These are phyloP conservation scores for Chytriomyces hyalinus DNA, from an alignment of 192 early-diverging fungal genomes.

Conservation along the genomic window DNA sequence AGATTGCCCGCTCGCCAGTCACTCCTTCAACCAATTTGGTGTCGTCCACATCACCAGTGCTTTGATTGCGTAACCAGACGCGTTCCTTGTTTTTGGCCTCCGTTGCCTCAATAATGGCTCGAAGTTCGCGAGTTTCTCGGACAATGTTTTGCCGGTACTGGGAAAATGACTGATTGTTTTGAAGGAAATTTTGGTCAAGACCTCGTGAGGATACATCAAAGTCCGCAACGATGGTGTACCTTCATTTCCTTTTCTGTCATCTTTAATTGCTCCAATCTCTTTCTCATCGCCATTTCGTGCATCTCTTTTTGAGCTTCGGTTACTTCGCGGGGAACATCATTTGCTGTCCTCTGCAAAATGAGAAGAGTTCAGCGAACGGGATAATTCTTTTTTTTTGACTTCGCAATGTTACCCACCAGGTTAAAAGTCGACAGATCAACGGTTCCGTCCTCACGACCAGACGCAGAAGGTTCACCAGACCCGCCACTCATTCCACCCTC, in stretches of 20 bases:
- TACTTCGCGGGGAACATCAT: slow-evolving; percentile 52
- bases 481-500: background rate
- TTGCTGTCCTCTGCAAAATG: slow-evolving; percentile 21
- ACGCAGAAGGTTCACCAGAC: background rate
- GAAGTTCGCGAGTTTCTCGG: slow-evolving; percentile 73
- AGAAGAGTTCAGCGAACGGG: background rate
- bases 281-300: slow-evolving; percentile 73
- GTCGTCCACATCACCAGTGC: slow-evolving; percentile 81
- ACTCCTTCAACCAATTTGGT: slow-evolving; percentile 76
- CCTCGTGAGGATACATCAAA: background rate
- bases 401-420: slow-evolving; percentile 4
- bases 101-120: slow-evolving; percentile 76
- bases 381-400: background rate
- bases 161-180: slow-evolving; percentile 25
- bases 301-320: slow-evolving; percentile 60
- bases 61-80: slow-evolving; percentile 81
- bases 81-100: slow-evolving; percentile 83
- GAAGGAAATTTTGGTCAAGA: background rate
- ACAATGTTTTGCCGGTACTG: slow-evolving; percentile 57
- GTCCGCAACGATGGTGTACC: background rate
- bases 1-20: slow-evolving; percentile 77
- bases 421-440: slow-evolving; percentile 25
- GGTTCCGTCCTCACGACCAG: slow-evolving; percentile 8
- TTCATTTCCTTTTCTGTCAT: slow-evolving; percentile 73
- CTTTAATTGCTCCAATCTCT: slow-evolving; percentile 69